A percentile compares a stretch with the other conserved stretches of the same genome.
These are phyloP conservation scores for Epichloe brachyelytri DNA, from an alignment of 2,329 filamentous ascomycete species.

Conservation along the genomic window DNA sequence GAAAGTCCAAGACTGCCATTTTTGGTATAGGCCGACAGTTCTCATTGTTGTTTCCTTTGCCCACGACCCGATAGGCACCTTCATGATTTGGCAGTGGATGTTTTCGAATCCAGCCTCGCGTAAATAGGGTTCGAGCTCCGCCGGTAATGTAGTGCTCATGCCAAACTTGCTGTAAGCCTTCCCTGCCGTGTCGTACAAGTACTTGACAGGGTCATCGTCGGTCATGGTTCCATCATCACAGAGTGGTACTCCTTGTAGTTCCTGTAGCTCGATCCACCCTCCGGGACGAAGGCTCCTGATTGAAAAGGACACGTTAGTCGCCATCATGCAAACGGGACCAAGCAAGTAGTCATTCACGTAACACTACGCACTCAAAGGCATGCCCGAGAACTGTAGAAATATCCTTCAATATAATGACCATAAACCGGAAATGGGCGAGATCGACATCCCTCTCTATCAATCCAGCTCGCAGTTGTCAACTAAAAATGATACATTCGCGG, in stretches of 20 bases:
- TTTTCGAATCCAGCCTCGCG: constrained; percentile 11
- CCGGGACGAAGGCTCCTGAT: constrained; percentile 23
- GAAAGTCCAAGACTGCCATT: constrained; percentile 21
- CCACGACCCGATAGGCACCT: constrained; percentile 26
- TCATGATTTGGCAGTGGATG: constrained; percentile 21
- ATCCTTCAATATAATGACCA: constrained; percentile 10
- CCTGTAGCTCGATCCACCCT: constrained; percentile 31
- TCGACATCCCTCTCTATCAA: constrained; percentile 15
- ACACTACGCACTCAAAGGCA: constrained; percentile 9
- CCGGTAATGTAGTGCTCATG: constrained; percentile 9
- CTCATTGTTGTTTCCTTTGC: constrained; percentile 19
- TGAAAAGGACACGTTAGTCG: not conserved
- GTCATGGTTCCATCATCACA: constrained; percentile 23
- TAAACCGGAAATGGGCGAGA: constrained; percentile 18
- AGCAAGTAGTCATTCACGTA: not conserved
- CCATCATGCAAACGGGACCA: not conserved
- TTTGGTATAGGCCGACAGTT: constrained; percentile 26
- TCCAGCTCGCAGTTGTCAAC: constrained; percentile 22
- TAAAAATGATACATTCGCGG: constrained; percentile 26
- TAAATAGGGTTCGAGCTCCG: constrained; percentile 8
- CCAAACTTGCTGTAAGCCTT: constrained; percentile 9
- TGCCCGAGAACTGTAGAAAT: constrained; percentile 8
- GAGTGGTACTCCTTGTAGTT: constrained; percentile 20
- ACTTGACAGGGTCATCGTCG: constrained; percentile 7
- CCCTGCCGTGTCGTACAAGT: constrained; percentile 6